phyloP scores from a whole-genome alignment of 768 basidiomycete genomes.

The Leccinum uliginosum region DNA sequence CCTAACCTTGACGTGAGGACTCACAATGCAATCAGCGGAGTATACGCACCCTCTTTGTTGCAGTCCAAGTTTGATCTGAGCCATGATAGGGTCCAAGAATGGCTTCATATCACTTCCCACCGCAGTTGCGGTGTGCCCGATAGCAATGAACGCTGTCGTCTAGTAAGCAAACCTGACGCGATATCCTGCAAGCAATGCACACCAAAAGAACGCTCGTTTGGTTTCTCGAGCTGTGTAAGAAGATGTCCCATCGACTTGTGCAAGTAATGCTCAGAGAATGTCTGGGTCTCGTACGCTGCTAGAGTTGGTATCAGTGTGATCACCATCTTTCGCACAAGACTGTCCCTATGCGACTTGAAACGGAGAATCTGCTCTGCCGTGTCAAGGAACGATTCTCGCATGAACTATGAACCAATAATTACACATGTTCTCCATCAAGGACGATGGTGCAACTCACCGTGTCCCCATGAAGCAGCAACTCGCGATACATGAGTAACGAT shows the following conservation, averaged over 20 bases:
- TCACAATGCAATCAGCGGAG: neutral
- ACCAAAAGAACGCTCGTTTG: constrained; percentile 86
- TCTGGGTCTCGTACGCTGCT: constrained; percentile 90
- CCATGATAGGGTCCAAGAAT: constrained; percentile 89
- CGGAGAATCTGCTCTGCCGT: constrained; percentile 87
- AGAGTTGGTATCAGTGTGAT: constrained; percentile 94
- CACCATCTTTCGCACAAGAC: constrained; percentile 87
- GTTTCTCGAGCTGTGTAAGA: constrained; percentile 82
- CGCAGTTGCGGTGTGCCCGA: constrained; percentile 90
- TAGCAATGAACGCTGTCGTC: constrained; percentile 81
- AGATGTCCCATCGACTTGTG: constrained; percentile 94
- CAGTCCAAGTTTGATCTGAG: constrained; percentile 84
- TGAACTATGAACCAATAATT: constrained; percentile 51
- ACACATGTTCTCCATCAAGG: neutral
- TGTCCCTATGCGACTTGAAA: constrained; percentile 84
- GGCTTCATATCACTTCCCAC: constrained; percentile 94
- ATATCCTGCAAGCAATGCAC: constrained; percentile 12
- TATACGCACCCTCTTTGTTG: constrained; percentile 72
- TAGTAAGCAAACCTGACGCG: neutral
- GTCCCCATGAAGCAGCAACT: constrained; percentile 88
- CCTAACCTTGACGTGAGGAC: constrained; percentile 29
- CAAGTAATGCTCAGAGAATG: constrained; percentile 86
- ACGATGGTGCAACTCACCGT: constrained; percentile 54
- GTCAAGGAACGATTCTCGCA: constrained; percentile 81
- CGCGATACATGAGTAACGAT: constrained; percentile 85